Evolutionary conservation across 345 rosid genomes (phyloP).

Genomic region (Pistacia vera): DNA sequence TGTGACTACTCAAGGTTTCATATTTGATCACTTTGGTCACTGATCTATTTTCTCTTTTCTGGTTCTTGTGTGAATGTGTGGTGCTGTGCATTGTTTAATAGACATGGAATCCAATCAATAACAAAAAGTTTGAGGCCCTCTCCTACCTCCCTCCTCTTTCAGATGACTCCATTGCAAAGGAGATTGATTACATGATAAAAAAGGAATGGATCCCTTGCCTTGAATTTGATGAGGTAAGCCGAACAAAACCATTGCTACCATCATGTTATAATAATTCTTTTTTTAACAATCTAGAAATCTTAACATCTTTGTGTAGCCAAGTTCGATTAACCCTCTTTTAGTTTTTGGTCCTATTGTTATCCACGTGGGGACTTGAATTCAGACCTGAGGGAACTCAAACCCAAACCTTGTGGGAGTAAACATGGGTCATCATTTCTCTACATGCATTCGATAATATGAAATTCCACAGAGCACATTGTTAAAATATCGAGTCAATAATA

Average conservation of each 20-base stretch:
- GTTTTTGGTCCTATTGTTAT: too few species aligned
- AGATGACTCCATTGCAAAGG: conserved; percentile 37
- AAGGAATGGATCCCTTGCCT: conserved; percentile 77
- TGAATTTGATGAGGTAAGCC: conserved; percentile 68
- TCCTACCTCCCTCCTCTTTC: conserved; percentile 19
- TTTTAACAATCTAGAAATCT: not conserved
- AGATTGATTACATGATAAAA: conserved; percentile 63
- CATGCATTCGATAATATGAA: too few species aligned
- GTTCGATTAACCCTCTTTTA: too few species aligned
- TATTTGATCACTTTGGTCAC: not conserved
- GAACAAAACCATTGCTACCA: not conserved
- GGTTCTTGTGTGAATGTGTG: too few species aligned
- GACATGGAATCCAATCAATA: conserved; percentile 68
- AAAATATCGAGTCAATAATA: too few species aligned
- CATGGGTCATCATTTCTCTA: too few species aligned
- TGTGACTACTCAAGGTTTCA: not conserved
- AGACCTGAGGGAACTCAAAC: too few species aligned
- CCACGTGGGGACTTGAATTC: too few species aligned
- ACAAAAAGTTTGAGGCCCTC: conserved; percentile 18
- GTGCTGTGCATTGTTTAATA: conserved; percentile 17
- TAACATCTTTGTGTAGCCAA: too few species aligned
- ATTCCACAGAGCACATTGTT: too few species aligned
- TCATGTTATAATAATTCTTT: not conserved
- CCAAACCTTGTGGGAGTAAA: too few species aligned
- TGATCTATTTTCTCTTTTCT: not conserved